Base-by-base conservation (phyloP, 805 yeast genomes). In the Ogataea trehaloabstinens region DNA sequence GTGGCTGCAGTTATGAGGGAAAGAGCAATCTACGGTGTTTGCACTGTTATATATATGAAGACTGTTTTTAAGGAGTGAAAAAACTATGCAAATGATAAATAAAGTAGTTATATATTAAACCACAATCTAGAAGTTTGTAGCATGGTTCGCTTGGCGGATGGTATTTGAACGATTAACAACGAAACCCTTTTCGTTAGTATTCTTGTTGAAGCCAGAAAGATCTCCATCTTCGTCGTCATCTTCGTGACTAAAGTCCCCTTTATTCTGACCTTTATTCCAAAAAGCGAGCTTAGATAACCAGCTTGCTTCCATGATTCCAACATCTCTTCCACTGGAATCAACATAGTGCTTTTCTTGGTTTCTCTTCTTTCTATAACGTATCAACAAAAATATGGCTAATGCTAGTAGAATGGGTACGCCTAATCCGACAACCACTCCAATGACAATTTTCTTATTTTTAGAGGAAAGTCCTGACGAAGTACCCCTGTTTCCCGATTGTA, bases 371-470 rank as follows among this genome's bases (percentile, higher is more conserved):
- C 42, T 39, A 44, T 46, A 51, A 6, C 42, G 34, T 15, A 48
- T 31, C 8, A 51, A 31, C 12, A 46, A 19, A 1, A 49, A 20
- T 6, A 46, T 31, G n/a, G 47, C 31, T 11, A 47, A 35, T 6
- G 68, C 40, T 2, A 70, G 59, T n/a, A 80, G 55, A 0, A 75
- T 46, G 2, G 90, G 85, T 1, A 80, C 78, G 37, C 86, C 86
- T 11, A 84, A 73, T 39, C 89, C 89, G 5, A 82, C 82, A 20
- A 78, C 82, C 42, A 81, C 80, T 28, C 89, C 89, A 37, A 81
- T 71, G 18, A 82, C 76, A 24, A 82, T 71, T 40, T 72, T 73
- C 38, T 74, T 68, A 42, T 73, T 61, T 35, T 73, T 70, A 12
- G 66, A 52, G 1, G 81, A 68, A 6, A 80, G 60, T 0, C 82